Conservation (phyloP, 2,329 filamentous ascomycete species). For the Phaeosphaeriaceae sp. region DNA sequence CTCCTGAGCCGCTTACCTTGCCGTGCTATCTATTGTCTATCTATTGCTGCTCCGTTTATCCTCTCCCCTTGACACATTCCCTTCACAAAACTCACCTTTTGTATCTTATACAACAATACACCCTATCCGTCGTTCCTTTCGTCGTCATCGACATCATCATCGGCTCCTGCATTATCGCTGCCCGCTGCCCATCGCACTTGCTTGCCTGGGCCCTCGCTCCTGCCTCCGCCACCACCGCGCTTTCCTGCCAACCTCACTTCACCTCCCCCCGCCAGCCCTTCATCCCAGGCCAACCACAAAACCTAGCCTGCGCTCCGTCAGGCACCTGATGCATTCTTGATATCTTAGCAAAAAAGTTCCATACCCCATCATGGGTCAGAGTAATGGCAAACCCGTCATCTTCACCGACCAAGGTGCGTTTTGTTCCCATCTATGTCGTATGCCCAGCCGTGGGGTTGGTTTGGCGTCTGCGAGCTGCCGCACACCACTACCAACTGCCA, state of each 20-base stretch:
- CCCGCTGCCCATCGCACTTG: slow-evolving; percentile 3
- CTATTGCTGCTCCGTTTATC: slow-evolving; percentile 12
- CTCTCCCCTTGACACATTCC: neutral
- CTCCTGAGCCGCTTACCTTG: slow-evolving; percentile 27
- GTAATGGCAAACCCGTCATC: slow-evolving; percentile 90
- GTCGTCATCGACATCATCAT: neutral
- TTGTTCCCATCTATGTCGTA: neutral
- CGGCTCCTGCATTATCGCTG: too few species aligned
- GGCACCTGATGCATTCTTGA: slow-evolving; percentile 36
- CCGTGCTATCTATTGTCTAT: slow-evolving; percentile 6
- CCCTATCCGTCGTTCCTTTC: slow-evolving; percentile 3
- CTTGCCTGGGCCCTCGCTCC: slow-evolving; percentile 2
- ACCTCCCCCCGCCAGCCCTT: slow-evolving; percentile 7
- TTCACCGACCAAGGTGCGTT: slow-evolving; percentile 87
- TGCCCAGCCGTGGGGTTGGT: neutral
- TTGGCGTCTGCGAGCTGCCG: neutral
- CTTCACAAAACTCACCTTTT: slow-evolving; percentile 4
- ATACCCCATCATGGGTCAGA: slow-evolving; percentile 78
- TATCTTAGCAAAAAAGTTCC: slow-evolving; percentile 23
- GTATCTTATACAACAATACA: too few species aligned
- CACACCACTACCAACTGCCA: neutral
- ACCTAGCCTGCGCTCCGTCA: slow-evolving; percentile 5
- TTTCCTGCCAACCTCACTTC: slow-evolving; percentile 1
- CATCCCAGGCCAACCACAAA: slow-evolving; percentile 2
- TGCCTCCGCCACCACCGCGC: neutral